phyloP scores from a whole-genome alignment of 2,329 filamentous ascomycete genomes.

The Penicillium rolfsii region DNA sequence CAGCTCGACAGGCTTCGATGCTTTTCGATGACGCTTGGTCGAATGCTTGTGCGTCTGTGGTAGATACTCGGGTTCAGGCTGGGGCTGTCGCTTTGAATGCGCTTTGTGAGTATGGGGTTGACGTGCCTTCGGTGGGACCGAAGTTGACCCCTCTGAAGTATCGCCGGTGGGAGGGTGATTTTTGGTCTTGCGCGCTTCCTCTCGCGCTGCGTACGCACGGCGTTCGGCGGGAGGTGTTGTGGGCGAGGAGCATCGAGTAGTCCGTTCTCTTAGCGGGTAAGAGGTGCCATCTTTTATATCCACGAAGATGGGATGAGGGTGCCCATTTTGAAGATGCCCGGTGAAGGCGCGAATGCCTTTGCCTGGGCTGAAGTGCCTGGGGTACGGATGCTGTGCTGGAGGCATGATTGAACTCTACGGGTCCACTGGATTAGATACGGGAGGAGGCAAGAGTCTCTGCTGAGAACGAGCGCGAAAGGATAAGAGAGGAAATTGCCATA shows the following conservation, averaged over 20 bases:
- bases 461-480: background rate
- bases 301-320: background rate
- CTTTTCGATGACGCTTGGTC: background rate
- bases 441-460: background rate
- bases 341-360: background rate
- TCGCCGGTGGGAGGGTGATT: background rate
- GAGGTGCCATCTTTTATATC: background rate
- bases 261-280: background rate
- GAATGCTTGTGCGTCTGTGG: background rate
- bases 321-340: background rate
- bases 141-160: background rate
- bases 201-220: slow-evolving; percentile 3
- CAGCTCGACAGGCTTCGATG: background rate
- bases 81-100: background rate
- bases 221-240: slow-evolving; percentile 11
- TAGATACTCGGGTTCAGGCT: background rate
- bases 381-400: background rate
- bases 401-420: background rate
- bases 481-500: background rate
- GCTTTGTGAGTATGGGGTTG: background rate
- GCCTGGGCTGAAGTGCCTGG: background rate
- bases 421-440: background rate
- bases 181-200: background rate
- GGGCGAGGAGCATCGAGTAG: slow-evolving; percentile 15
- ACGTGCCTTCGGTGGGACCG: background rate